phyloP scores from a whole-genome alignment of 1,139 yeast genomes.

The Eremothecium coryli region DNA sequence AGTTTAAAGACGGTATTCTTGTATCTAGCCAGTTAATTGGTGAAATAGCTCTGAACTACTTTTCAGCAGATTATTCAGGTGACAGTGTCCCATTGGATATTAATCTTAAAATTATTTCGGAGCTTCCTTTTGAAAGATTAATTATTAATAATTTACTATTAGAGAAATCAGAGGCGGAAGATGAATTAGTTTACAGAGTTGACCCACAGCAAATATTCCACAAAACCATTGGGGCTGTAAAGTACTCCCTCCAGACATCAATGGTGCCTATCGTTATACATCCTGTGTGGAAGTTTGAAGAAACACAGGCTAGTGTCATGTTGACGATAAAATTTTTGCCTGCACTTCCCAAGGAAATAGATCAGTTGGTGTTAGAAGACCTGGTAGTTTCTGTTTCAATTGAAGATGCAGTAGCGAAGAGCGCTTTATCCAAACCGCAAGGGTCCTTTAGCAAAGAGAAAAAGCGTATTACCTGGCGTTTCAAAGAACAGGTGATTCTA shows the following conservation, averaged over 20 bases:
- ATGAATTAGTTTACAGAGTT: conserved; percentile 27
- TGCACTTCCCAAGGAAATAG: conserved; percentile 37
- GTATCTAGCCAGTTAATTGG: conserved; percentile 58
- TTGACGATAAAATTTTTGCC: conserved; percentile 45
- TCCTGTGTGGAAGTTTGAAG: conserved; percentile 86
- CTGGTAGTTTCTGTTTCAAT: conserved; percentile 62
- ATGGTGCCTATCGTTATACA: conserved; percentile 61
- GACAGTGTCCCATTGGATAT: conserved; percentile 30
- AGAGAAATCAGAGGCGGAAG: conserved; percentile 28
- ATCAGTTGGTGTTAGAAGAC: conserved; percentile 43
- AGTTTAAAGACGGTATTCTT: conserved; percentile 56
- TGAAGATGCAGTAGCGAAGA: conserved; percentile 39
- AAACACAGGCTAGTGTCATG: conserved; percentile 76
- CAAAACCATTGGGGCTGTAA: conserved; percentile 65
- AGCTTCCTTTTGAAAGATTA: conserved; percentile 28
- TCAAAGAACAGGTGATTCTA: conserved; percentile 37
- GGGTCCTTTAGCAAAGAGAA: conserved; percentile 82
- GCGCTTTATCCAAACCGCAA: conserved; percentile 83
- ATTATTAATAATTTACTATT: conserved; percentile 34
- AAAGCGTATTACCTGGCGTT: conserved; percentile 81
- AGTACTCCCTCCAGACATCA: conserved; percentile 46
- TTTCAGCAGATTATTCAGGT: conserved; percentile 24
- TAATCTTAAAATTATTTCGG: conserved; percentile 29
- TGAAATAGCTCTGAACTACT: conserved; percentile 68
- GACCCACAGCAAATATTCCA: conserved; percentile 35